Conservation (phyloP, 2,329 filamentous ascomycete species). For the Gnomoniopsis smithogilvyi region DNA sequence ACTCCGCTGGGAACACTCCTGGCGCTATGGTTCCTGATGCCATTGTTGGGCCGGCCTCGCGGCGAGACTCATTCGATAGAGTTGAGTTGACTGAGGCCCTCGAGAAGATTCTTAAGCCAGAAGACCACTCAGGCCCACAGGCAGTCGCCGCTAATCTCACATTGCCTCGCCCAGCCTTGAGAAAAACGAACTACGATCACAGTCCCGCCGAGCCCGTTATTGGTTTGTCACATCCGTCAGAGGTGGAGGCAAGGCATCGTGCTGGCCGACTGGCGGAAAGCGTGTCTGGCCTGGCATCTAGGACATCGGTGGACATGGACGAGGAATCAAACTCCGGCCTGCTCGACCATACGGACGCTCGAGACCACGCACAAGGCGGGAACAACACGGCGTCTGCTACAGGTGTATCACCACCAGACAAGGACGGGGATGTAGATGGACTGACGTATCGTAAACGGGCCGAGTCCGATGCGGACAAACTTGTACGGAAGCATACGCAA, state of each 20-base stretch:
- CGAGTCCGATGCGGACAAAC: slow-evolving; percentile 15
- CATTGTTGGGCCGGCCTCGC: slow-evolving; percentile 2
- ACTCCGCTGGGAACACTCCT: slow-evolving; percentile 16
- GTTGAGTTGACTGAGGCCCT: slow-evolving; percentile 24
- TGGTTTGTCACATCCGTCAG: slow-evolving; percentile 23
- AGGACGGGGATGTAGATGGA: slow-evolving; percentile 3
- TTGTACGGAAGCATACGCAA: slow-evolving; percentile 15
- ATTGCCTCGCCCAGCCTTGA: slow-evolving; percentile 24
- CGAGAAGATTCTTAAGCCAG: slow-evolving; percentile 22
- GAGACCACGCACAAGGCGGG: not conserved
- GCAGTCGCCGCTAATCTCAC: slow-evolving; percentile 6
- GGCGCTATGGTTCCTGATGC: slow-evolving; percentile 1
- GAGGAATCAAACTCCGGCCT: slow-evolving; percentile 6
- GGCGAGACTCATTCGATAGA: slow-evolving; percentile 25
- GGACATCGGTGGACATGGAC: slow-evolving; percentile 24
- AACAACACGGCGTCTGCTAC: not conserved
- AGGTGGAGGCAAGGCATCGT: slow-evolving; percentile 31
- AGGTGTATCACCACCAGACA: not conserved
- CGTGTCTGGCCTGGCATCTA: slow-evolving; percentile 28
- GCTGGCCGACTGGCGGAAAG: slow-evolving; percentile 32
- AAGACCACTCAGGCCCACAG: slow-evolving; percentile 18
- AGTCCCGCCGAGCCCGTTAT: slow-evolving; percentile 17
- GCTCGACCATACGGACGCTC: not conserved
- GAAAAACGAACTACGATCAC: slow-evolving; percentile 21
- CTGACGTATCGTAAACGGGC: slow-evolving; percentile 15